phyloP scores from a whole-genome alignment of 192 early-diverging fungal species.

The Lobosporangium transversale region DNA sequence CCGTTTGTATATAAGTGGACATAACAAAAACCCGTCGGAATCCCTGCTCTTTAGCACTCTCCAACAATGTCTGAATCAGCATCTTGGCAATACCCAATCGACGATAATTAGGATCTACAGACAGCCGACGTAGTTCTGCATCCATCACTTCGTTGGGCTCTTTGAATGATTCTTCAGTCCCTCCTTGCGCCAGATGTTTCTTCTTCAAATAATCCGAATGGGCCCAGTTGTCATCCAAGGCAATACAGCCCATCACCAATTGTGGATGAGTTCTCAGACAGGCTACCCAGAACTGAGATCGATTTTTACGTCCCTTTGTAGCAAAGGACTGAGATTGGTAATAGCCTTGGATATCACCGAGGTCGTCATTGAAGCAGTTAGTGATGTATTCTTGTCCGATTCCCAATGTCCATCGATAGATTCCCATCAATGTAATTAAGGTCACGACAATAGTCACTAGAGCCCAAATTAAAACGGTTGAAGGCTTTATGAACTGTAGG shows the following conservation, averaged over 20 bases:
- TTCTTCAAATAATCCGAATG: conserved; percentile 9
- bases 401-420: neutral
- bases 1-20: conserved; percentile 9
- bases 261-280: conserved; percentile 37
- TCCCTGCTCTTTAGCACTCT: conserved; percentile 15
- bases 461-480: conserved; percentile 12
- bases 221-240: conserved; percentile 20
- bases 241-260: conserved; percentile 40
- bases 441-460: conserved; percentile 6
- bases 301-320: conserved; percentile 2
- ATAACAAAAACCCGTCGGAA: conserved; percentile 16
- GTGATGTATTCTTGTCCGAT: conserved; percentile 5
- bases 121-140: conserved; percentile 28
- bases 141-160: conserved; percentile 1
- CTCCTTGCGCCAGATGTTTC: conserved; percentile 8
- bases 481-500: conserved; percentile 17
- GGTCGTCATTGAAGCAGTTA: conserved; percentile 18
- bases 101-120: conserved; percentile 37
- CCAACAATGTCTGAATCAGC: conserved; percentile 15
- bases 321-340: conserved; percentile 12
- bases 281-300: conserved; percentile 47
- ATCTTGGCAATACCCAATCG: conserved; percentile 28
- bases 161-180: neutral
- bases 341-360: conserved; percentile 26
- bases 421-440: neutral